phyloP scores from a whole-genome alignment of 2,329 filamentous ascomycete genomes.

The Scedosporium aurantiacum region DNA sequence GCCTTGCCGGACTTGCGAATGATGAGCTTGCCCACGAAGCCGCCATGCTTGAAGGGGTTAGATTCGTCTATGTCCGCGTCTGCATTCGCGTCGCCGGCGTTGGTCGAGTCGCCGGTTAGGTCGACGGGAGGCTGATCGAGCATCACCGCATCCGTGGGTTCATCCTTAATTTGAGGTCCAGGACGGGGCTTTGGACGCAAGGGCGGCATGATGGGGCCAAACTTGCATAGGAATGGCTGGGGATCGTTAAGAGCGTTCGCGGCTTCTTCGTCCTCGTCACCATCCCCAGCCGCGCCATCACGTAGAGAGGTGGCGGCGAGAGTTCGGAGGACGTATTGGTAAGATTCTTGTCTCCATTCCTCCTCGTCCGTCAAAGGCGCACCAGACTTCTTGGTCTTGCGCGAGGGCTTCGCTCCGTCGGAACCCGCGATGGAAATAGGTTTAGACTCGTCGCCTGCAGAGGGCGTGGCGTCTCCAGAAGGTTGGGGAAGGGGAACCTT shows the following conservation, averaged over 20 bases:
- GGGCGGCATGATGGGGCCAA: constrained; percentile 50
- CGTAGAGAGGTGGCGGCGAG: constrained; percentile 3
- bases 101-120: constrained; percentile 25
- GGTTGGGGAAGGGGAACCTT: constrained; percentile 12
- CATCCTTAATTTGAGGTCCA: constrained; percentile 27
- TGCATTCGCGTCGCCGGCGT: constrained; percentile 16
- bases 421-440: constrained; percentile 12
- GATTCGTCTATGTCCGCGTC: constrained; percentile 19
- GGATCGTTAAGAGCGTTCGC: constrained; percentile 5
- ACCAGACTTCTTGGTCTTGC: constrained; percentile 20
- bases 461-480: not conserved
- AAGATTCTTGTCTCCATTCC: constrained; percentile 1
- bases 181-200: constrained; percentile 22
- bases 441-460: not conserved
- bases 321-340: constrained; percentile 3
- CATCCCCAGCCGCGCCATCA: constrained; percentile 11
- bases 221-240: constrained; percentile 40
- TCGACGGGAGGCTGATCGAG: constrained; percentile 26
- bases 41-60: constrained; percentile 35
- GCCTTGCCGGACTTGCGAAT: constrained; percentile 52
- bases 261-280: constrained; percentile 9
- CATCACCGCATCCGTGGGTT: constrained; percentile 27
- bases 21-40: constrained; percentile 48
- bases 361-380: not conserved
- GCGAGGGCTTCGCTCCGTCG: constrained; percentile 17